Base-by-base conservation (phyloP, 2,329 filamentous ascomycete species). In the Aspergillus sp. region DNA sequence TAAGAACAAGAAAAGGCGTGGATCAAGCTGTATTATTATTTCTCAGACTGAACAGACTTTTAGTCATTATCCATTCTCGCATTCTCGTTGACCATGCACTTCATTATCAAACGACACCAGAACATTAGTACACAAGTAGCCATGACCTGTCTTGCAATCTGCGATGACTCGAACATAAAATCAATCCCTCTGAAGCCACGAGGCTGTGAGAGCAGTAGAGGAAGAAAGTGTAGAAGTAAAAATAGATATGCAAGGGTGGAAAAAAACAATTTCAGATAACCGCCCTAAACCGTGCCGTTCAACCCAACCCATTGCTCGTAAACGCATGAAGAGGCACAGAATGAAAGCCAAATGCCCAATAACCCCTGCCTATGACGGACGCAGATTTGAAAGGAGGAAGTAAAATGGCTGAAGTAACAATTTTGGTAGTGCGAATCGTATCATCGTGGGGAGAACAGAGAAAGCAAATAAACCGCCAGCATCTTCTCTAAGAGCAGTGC, bases 241-340 rank as follows among this genome's bases (percentile, higher is more conserved):
- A 50, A 56, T 41, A 15, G 34, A 41, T 38, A 53, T 61, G 47
- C 9, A 60, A 53, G 38, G 51, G 57, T 46, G 47, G 23, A n/a
- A 65, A 28, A 28, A 60, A 54, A 59, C 64, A 53, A 59, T 53
- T 66, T 67, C 63, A 67, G 63, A 66, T 65, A 66, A 61, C 68
- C 68, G 55, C 64, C 67, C 68, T 65, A 64, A 65, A 69, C 68
- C 66, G 61, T 66, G 60, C 63, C 63, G 59, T 62, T 66, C 65
- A 59, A 67, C 63, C 66, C 62, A 59, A 57, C 62, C 65, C 66
- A 69, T 71, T 69, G 66, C 66, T 71, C 69, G 61, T 71, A 66
- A 69, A 63, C 68, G 60, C 65, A 63, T 70, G 68, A 68, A 67
- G 60, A 28, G 25, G 57, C 43, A 62, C 57, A 66, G 47, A 56